These are phyloP conservation scores for Penicillium desertorum DNA, from an alignment of 495 filamentous ascomycete genomes.

Conservation along the genomic window DNA sequence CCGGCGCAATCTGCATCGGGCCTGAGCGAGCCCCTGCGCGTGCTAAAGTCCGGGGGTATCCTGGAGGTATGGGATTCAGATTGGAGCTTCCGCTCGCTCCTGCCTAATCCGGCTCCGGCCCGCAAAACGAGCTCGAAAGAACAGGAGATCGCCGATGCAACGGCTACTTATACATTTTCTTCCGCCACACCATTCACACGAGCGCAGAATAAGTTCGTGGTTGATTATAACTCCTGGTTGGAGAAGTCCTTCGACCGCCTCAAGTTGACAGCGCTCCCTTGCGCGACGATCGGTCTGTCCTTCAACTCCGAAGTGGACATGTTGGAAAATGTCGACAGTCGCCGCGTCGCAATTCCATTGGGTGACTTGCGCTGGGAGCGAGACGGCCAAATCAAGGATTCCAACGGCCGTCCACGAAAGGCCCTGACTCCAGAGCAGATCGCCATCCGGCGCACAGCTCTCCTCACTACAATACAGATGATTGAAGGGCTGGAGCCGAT, in stretches of 20 bases:
- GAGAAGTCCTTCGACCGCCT: constrained; percentile 71
- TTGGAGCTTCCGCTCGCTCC: constrained; percentile 70
- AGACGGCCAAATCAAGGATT: constrained; percentile 49
- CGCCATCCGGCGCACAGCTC: constrained; percentile 73
- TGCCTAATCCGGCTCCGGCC: constrained; percentile 68
- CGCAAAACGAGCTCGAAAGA: constrained; percentile 54
- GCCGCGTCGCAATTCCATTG: constrained; percentile 80
- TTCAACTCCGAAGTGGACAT: constrained; percentile 77
- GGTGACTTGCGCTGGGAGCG: constrained; percentile 87
- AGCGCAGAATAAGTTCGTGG: constrained; percentile 77
- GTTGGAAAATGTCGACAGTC: constrained; percentile 67
- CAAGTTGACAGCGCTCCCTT: constrained; percentile 71
- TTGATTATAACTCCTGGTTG: constrained; percentile 81
- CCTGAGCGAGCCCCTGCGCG: constrained; percentile 73
- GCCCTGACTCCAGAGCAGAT: constrained; percentile 68
- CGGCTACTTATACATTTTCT: constrained; percentile 81
- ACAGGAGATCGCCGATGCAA: constrained; percentile 59
- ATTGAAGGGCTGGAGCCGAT: constrained; percentile 85
- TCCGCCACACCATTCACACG: constrained; percentile 74
- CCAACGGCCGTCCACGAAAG: constrained; percentile 39
- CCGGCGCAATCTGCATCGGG: constrained; percentile 61
- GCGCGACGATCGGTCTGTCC: constrained; percentile 72
- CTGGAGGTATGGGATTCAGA: constrained; percentile 88
- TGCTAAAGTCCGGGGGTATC: constrained; percentile 75
- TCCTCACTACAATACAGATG: constrained; percentile 79